Percentiles rank a stretch among this genome's conserved stretches.
Evolutionary conservation across 164 flowering plant genomes (phyloP).

Genomic region (Paratinospora sagittata): DNA sequence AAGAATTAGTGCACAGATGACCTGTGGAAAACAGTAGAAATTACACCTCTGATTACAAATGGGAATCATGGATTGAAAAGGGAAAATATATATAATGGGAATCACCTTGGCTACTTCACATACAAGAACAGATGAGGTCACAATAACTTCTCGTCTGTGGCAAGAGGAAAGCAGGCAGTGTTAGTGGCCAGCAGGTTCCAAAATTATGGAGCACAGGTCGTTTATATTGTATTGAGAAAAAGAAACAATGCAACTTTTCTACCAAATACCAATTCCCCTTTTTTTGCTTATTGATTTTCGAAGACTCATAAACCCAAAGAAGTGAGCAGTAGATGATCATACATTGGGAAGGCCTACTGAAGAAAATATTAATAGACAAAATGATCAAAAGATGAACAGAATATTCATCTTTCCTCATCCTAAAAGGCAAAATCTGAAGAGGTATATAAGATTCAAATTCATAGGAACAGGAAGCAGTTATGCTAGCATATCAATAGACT

Average conservation of each 20-base stretch:
- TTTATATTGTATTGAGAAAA: background rate
- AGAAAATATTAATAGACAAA: too few relatives aligned
- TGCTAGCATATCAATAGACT: too few relatives aligned
- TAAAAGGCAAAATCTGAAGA: too few relatives aligned
- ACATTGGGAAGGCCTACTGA: too few relatives aligned
- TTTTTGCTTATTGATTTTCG: background rate
- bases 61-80: background rate
- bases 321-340: too few relatives aligned
- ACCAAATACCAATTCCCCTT: too few relatives aligned
- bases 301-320: background rate
- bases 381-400: too few relatives aligned
- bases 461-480: too few relatives aligned
- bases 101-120: conserved; percentile 87
- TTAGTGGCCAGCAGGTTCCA: conserved; percentile 1
- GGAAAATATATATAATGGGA: background rate
- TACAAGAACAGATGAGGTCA: conserved; percentile 77
- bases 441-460: too few relatives aligned
- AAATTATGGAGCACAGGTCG: background rate
- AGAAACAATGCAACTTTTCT: background rate
- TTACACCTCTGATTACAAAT: background rate
- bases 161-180: conserved; percentile 12
- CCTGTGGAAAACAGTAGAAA: conserved; percentile 32
- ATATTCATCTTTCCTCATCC: too few relatives aligned
- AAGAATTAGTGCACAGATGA: conserved; percentile 67
- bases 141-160: conserved; percentile 81